Evolutionary conservation across 2,329 filamentous ascomycete genomes (phyloP), one percentile per base, ranked within the genome.

Genomic region (Ophiostoma sp.): DNA sequence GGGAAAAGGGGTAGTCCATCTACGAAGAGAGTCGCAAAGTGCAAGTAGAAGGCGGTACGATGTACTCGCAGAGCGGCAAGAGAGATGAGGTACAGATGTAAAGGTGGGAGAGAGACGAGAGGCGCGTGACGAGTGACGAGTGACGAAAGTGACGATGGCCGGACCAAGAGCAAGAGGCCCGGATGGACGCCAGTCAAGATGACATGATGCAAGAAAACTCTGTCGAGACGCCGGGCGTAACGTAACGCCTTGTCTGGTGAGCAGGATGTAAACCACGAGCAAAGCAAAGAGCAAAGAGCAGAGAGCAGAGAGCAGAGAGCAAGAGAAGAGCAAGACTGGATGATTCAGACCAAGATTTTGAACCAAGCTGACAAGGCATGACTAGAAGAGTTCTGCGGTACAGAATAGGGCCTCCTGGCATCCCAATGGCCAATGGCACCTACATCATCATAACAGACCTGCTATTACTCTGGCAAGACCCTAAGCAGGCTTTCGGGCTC

Each of bases 1-100:
- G 57, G 57, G 57, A 62, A 62, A 62, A 62, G 57, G 57, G 57
- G 57, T 33, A 33, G 52, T 57, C n/a, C 23, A n/a, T 57, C 44
- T 48, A 5, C 44, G 44, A 48, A 7, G 44, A 20, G 15, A 48
- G 15, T 48, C 44, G 7, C 3, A 20, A 48, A 6, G 44, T 57
- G n/a, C 7, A 57, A 13, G 23, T 23, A 15, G 23, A 27, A 27
- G 20, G 10, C 52, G 23, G 23, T 23, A 20, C 39, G 39, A 41
- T 41, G 17, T 48, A 48, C 44, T 48, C 44, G 17, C 6, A 48
- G 52, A 27, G 52, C 52, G 52, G 52, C 52, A 57, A 57, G 52
- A 27, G 52, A 57, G 23, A 57, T 57, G 52, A 57, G n/a, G 52
- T 48, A 48, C 15, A n/a, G 44, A 48, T 20, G 15, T 31, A 31